Base-by-base conservation (phyloP, 352 stramenopile species). In the Pythium vanterpoolii region DNA sequence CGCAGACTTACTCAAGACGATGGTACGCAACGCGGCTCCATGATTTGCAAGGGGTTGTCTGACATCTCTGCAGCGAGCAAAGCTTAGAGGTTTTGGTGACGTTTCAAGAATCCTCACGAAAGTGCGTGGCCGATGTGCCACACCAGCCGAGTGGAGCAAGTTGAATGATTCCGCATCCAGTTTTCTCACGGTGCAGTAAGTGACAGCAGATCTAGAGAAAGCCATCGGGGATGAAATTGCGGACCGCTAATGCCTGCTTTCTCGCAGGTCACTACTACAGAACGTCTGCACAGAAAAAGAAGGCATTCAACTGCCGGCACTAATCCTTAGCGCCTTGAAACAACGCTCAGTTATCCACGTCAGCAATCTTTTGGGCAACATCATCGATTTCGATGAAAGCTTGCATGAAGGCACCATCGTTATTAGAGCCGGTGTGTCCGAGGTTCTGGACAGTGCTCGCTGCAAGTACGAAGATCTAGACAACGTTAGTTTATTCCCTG, bases 321-420 rank as follows among this genome's bases (percentile, higher is more conserved):
- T 87, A 14, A 77, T 89, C 11, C 62, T 58, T 27, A 66, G 55
- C 24, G 46, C 66, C 5, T 16, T 65, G 44, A 56, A 46, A 28
- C 77, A 91, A 62, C 69, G 68, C 43, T 70, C 66, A 16, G 63
- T 86, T 21, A 47, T 78, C 27, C 70, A 91, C 28, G 65, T 92
- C 45, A 85, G 69, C 61, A 94, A 93, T 30, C 59, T 95, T n/a
- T 64, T 96, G 18, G 73, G 77, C 31, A 93, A 94, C 46, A 69
- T 96, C 38, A 79, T 96, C 28, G 83, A 93, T 45, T 87, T 96
- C 23, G 83, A 93, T 49, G 83, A 90, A 50, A 94, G 78, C 23
- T 56, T 76, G 23, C 66, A 79, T 65, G 79, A 92, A 65, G 71
- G 64, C 5, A 70, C 40, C 0, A 62, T 93, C 13, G 71, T 89